These are phyloP conservation scores for Scutellaria barbata DNA, from an alignment of 257 asterid species.

Conservation along the genomic window DNA sequence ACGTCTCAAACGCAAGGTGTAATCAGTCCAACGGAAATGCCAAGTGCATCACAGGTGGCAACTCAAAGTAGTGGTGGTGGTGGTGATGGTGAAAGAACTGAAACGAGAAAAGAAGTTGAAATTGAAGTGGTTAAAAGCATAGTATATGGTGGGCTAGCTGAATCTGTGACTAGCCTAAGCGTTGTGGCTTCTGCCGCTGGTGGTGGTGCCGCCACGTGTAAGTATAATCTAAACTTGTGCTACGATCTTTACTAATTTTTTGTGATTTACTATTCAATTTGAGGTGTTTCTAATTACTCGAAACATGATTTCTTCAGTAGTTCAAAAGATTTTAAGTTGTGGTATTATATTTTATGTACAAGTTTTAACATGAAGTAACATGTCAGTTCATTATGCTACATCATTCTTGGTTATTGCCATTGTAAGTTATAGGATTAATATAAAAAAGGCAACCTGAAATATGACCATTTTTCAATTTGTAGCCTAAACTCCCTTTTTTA, in stretches of 20 bases:
- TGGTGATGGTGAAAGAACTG: slow-evolving; percentile 42
- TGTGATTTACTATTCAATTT: too few relatives aligned
- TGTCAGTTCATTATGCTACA: too few relatives aligned
- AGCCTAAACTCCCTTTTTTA: too few relatives aligned
- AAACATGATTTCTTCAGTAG: not conserved
- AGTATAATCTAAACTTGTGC: slow-evolving; percentile 36
- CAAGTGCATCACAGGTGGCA: slow-evolving; percentile 33
- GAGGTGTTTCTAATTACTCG: too few relatives aligned
- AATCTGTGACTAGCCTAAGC: slow-evolving; percentile 73
- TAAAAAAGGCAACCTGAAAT: too few relatives aligned
- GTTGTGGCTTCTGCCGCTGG: slow-evolving; percentile 83
- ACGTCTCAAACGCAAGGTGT: slow-evolving; percentile 34
- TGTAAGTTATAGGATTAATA: too few relatives aligned
- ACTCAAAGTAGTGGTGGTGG: slow-evolving; percentile 36
- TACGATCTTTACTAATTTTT: not conserved
- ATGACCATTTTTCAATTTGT: too few relatives aligned
- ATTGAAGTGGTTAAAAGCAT: slow-evolving; percentile 79
- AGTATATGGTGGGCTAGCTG: slow-evolving; percentile 78
- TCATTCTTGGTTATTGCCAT: too few relatives aligned
- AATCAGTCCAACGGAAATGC: slow-evolving; percentile 34
- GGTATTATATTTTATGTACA: too few relatives aligned
- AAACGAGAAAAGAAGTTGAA: slow-evolving; percentile 44
- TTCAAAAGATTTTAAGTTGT: too few relatives aligned
- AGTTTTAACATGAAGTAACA: too few relatives aligned
- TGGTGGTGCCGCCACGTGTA: slow-evolving; percentile 75